These are phyloP conservation scores for Penicillium canescens DNA, from an alignment of 495 filamentous ascomycete genomes.

Conservation along the genomic window DNA sequence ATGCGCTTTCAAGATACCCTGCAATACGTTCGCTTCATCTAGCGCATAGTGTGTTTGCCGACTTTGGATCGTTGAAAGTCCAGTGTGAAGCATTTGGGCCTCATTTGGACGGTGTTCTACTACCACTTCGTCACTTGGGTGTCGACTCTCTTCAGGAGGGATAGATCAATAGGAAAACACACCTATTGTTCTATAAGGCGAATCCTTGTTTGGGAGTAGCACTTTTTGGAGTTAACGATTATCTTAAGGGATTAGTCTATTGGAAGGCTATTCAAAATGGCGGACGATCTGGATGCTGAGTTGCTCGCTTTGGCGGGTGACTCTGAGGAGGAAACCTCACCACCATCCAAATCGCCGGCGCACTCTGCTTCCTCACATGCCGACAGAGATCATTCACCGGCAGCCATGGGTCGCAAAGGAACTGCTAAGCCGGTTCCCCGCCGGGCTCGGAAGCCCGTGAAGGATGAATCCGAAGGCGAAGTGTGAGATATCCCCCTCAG, in stretches of 20 bases:
- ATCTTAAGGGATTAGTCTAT: slow-evolving; percentile 1
- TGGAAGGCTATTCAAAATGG: slow-evolving; percentile 35
- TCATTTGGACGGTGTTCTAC: neutral
- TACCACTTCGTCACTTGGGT: neutral
- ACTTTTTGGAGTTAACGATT: neutral
- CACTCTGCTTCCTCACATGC: slow-evolving; percentile 37
- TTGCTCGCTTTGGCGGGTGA: slow-evolving; percentile 82
- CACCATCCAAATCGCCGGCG: slow-evolving; percentile 39
- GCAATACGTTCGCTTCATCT: neutral
- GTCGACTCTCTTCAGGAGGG: slow-evolving; percentile 8
- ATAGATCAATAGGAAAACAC: neutral
- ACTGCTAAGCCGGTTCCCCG: slow-evolving; percentile 40
- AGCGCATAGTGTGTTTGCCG: slow-evolving; percentile 9
- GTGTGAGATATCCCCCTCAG: slow-evolving; percentile 60
- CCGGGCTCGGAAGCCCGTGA: slow-evolving; percentile 43
- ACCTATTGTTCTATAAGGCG: neutral
- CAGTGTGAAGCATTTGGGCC: neutral
- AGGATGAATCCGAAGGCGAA: slow-evolving; percentile 77
- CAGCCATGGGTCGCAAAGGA: slow-evolving; percentile 48
- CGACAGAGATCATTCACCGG: slow-evolving; percentile 27
- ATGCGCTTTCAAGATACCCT: slow-evolving; percentile 1
- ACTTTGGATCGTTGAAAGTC: neutral
- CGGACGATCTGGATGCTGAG: slow-evolving; percentile 82
- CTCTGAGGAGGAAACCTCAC: slow-evolving; percentile 56
- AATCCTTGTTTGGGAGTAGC: neutral